Conservation (phyloP, 2,329 filamentous ascomycete species). For the Byssochlamys sp. region DNA sequence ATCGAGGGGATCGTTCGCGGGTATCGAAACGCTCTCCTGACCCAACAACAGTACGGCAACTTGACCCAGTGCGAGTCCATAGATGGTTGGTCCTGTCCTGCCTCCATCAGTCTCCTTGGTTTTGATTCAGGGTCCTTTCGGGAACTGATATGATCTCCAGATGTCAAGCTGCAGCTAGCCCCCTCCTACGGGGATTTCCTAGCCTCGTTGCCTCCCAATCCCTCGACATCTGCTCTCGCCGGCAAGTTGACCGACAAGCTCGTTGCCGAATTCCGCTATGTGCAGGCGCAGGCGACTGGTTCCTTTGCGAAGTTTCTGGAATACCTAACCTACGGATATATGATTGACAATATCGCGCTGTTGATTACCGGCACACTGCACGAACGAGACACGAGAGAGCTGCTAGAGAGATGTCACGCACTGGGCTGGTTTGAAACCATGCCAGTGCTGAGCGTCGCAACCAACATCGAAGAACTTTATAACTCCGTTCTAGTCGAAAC, state of each 20-base stretch:
- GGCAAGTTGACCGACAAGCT: constrained; percentile 96
- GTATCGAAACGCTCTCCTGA: constrained; percentile 89
- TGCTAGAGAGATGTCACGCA: constrained; percentile 90
- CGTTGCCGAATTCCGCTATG: constrained; percentile 91
- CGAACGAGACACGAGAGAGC: constrained; percentile 89
- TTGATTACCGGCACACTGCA: constrained; percentile 96
- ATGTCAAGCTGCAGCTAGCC: constrained; percentile 93
- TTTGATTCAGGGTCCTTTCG: constrained; percentile 3
- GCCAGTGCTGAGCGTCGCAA: constrained; percentile 93
- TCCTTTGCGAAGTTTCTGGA: constrained; percentile 92
- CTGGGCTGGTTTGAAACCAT: constrained; percentile 98
- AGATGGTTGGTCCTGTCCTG: constrained; percentile 57
- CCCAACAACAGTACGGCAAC: constrained; percentile 83
- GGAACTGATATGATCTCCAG: constrained; percentile 40
- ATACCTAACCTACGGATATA: constrained; percentile 97
- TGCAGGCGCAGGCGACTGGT: constrained; percentile 85
- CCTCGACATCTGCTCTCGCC: constrained; percentile 88
- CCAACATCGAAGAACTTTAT: constrained; percentile 97
- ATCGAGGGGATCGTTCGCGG: constrained; percentile 95
- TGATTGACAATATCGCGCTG: constrained; percentile 98
- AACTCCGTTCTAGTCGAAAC: constrained; percentile 97
- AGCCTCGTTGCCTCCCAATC: constrained; percentile 83
- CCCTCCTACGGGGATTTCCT: constrained; percentile 97
- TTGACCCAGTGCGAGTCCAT: constrained; percentile 95
- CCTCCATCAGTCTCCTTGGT: background rate